phyloP scores from a whole-genome alignment of 208 protist genomes.

The Entamoeba histolytica region DNA sequence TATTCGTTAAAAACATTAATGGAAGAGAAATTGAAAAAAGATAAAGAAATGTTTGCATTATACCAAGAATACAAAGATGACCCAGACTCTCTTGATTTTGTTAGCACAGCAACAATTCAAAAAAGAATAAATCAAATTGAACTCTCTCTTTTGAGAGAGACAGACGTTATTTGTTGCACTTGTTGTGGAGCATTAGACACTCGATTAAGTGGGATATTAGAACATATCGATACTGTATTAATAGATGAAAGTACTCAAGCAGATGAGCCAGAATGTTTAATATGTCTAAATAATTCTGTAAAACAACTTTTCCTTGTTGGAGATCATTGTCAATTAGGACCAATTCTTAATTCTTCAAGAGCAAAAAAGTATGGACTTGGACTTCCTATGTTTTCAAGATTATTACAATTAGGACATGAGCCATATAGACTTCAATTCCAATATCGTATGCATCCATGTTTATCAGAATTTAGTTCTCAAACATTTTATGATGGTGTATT shows the following conservation, averaged over 20 bases:
- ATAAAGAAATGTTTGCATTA: background rate
- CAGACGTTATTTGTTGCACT: conserved; percentile 80
- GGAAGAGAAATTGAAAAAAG: background rate
- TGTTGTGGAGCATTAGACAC: conserved; percentile 66
- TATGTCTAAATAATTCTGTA: conserved; percentile 67
- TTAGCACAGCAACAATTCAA: background rate
- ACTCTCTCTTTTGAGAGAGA: conserved; percentile 14
- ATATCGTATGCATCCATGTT: conserved; percentile 85
- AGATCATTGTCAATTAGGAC: conserved; percentile 79
- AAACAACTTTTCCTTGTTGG: conserved; percentile 66
- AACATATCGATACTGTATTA: conserved; percentile 55
- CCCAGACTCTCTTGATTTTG: background rate
- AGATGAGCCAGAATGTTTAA: conserved; percentile 77
- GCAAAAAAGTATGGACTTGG: conserved; percentile 58
- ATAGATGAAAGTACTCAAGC: conserved; percentile 82
- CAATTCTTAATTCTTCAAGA: conserved; percentile 70
- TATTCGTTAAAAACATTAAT: background rate
- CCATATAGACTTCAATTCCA: conserved; percentile 71
- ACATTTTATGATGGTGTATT: conserved; percentile 84
- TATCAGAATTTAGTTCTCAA: conserved; percentile 74
- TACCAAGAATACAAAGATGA: background rate
- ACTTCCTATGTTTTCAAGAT: conserved; percentile 73
- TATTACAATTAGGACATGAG: conserved; percentile 56
- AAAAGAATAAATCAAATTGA: background rate
- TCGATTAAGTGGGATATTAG: conserved; percentile 49